phyloP scores from a whole-genome alignment of 495 filamentous ascomycete genomes.

The Echria macrotheca region DNA sequence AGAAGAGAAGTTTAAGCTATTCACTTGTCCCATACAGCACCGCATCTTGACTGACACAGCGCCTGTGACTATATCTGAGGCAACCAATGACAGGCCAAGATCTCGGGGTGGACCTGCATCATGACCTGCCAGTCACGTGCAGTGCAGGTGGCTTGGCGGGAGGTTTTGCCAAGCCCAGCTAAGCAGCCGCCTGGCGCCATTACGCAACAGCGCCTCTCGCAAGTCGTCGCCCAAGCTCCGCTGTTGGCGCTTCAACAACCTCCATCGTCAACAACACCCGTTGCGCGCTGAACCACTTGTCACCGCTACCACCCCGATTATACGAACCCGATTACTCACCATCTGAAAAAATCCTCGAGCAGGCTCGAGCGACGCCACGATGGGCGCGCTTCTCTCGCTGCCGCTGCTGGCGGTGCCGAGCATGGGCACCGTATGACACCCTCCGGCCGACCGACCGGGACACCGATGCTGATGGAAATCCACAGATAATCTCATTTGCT shows the following conservation, averaged over 20 bases:
- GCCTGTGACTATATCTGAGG: no score
- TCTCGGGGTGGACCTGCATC: no score
- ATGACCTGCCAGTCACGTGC: neutral
- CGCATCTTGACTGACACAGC: no score
- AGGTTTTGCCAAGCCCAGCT: neutral
- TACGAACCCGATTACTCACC: neutral
- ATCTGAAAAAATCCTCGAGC: neutral
- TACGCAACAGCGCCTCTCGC: neutral
- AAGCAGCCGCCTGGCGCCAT: neutral
- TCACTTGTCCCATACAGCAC: no score
- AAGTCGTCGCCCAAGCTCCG: neutral
- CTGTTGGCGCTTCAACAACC: neutral
- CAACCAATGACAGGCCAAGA: no score
- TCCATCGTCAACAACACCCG: neutral
- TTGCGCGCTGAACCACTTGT: neutral
- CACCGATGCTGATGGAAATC: neutral
- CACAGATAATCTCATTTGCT: constrained; percentile 66
- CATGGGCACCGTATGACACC: constrained; percentile 69
- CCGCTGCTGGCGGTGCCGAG: constrained; percentile 85
- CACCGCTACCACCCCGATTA: neutral
- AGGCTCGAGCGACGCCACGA: constrained; percentile 33
- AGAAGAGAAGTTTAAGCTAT: no score
- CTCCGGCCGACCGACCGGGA: no score
- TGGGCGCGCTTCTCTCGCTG: constrained; percentile 89
- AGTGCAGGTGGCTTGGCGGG: no score